Evolutionary conservation across 2,329 filamentous ascomycete species (phyloP).

Genomic region (Alternaria hordeiaustralica): DNA sequence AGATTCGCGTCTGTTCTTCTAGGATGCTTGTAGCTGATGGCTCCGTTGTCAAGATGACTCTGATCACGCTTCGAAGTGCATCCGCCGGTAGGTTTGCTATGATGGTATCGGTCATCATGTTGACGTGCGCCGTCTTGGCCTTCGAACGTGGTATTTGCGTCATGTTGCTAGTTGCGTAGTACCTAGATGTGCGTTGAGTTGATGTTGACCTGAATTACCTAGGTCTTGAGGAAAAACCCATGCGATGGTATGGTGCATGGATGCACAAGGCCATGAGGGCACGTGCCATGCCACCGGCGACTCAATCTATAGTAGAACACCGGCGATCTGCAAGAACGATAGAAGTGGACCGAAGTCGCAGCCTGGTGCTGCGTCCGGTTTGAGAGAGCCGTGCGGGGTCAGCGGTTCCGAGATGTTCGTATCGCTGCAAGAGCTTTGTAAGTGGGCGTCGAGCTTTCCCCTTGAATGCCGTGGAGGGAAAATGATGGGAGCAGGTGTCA

Average conservation of each 20-base stretch:
- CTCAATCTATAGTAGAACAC: neutral
- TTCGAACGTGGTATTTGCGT: neutral
- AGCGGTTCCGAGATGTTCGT: neutral
- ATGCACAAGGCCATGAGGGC: neutral
- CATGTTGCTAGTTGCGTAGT: neutral
- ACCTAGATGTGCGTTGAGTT: neutral
- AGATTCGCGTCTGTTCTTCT: neutral
- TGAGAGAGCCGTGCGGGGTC: neutral
- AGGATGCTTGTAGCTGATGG: neutral
- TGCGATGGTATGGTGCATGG: neutral
- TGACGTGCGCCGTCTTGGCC: slow-evolving; percentile 51
- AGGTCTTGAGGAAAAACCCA: neutral
- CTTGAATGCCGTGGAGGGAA: neutral
- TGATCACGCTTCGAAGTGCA: slow-evolving; percentile 50
- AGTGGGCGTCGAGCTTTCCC: neutral
- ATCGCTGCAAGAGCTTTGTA: neutral
- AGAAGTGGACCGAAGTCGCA: neutral
- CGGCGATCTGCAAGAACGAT: neutral
- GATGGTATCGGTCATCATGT: slow-evolving; percentile 57
- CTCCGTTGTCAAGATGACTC: slow-evolving; percentile 21
- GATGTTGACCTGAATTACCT: neutral
- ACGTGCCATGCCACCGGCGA: neutral
- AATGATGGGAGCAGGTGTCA: neutral
- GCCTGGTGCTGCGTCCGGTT: neutral
- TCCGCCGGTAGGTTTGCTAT: slow-evolving; percentile 53